A percentile compares a stretch with the other conserved stretches of the same genome.
Conservation (phyloP, 1,139 yeast species). For the Pichia sp. region DNA sequence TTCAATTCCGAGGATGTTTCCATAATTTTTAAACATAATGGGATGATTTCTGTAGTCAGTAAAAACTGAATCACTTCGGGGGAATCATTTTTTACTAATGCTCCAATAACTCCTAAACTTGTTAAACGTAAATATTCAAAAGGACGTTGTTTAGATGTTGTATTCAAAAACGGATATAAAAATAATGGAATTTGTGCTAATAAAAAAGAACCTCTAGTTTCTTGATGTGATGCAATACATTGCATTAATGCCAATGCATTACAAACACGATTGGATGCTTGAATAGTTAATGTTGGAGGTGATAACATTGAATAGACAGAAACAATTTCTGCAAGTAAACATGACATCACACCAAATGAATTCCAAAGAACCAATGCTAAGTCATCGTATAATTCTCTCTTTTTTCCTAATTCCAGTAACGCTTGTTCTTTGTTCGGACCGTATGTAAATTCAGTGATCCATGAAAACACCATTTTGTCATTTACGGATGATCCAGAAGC, state of each 20-base stretch:
- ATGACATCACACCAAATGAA: constrained; percentile 94
- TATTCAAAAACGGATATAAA: constrained; percentile 86
- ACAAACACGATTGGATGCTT: constrained; percentile 90
- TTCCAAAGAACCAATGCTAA: constrained; percentile 92
- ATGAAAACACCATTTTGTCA: constrained; percentile 80
- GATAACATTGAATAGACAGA: constrained; percentile 83
- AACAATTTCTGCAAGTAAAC: constrained; percentile 80
- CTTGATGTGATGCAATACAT: constrained; percentile 93
- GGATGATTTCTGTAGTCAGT: constrained; percentile 90
- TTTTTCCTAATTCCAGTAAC: constrained; percentile 81
- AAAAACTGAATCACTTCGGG: constrained; percentile 90
- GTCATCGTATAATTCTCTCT: constrained; percentile 91
- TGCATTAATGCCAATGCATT: constrained; percentile 91
- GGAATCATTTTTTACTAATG: constrained; percentile 90
- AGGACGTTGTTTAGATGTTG: constrained; percentile 85
- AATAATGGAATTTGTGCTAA: constrained; percentile 90
- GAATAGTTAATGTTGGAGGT: constrained; percentile 81
- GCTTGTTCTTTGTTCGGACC: constrained; percentile 94
- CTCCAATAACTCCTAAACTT: constrained; percentile 94
- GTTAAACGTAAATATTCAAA: constrained; percentile 91
- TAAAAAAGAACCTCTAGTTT: constrained; percentile 76
- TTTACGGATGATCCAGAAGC: constrained; percentile 41
- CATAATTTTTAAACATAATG: constrained; percentile 89
- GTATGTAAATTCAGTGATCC: constrained; percentile 84
- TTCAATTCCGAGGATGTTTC: constrained; percentile 91